phyloP scores from a whole-genome alignment of 805 yeast genomes.

The Blastobotrys mokoenaii region DNA sequence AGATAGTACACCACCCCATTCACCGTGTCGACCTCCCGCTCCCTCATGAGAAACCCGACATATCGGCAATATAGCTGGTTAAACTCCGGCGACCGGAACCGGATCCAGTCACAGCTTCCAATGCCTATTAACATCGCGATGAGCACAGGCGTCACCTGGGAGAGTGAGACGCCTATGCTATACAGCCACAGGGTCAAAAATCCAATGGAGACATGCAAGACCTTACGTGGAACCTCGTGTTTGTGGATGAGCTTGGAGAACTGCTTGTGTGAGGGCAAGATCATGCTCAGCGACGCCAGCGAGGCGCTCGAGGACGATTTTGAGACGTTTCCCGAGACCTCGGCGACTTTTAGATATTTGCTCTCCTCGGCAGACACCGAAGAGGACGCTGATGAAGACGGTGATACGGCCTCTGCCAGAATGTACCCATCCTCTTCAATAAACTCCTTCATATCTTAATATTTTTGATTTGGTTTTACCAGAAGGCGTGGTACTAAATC shows the following conservation, averaged over 20 bases:
- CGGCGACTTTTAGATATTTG: neutral
- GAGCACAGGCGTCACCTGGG: slow-evolving; percentile 54
- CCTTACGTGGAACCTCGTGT: slow-evolving; percentile 85
- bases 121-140: slow-evolving; percentile 46
- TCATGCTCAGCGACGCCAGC: neutral
- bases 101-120: slow-evolving; percentile 53
- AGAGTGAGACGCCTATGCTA: slow-evolving; percentile 47
- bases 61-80: slow-evolving; percentile 57
- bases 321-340: neutral
- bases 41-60: slow-evolving; percentile 80
- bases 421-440: neutral
- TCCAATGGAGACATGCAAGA: slow-evolving; percentile 84
- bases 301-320: neutral
- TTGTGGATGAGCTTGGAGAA: slow-evolving; percentile 53
- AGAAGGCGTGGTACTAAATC: too few species aligned
- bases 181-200: slow-evolving; percentile 69
- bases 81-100: slow-evolving; percentile 54
- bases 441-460: neutral
- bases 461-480: neutral
- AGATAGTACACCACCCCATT: slow-evolving; percentile 90
- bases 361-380: neutral
- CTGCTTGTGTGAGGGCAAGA: slow-evolving; percentile 18
- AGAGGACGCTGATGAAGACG: neutral
- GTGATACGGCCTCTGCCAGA: neutral
- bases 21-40: slow-evolving; percentile 53